These are phyloP conservation scores for Salix suchowensis DNA, from an alignment of 345 rosid species.

Conservation along the genomic window DNA sequence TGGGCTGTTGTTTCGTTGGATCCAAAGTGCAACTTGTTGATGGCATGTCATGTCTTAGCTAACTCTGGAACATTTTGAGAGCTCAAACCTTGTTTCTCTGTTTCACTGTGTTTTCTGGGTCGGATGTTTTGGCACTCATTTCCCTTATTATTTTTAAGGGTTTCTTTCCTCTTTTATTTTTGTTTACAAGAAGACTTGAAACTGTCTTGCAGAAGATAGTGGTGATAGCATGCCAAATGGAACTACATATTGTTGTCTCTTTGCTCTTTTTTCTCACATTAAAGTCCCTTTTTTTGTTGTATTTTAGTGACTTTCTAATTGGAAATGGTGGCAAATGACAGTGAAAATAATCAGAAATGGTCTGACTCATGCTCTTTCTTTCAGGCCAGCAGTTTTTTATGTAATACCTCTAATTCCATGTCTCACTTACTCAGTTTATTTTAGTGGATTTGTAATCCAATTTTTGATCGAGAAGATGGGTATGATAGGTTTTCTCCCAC, in stretches of 20 bases:
- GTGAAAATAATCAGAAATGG: not conserved
- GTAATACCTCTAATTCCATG: conserved; percentile 71
- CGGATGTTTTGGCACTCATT: not conserved
- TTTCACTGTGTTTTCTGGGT: not conserved
- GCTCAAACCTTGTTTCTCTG: not conserved
- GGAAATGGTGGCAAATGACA: not conserved
- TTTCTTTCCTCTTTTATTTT: not conserved
- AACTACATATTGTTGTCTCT: not conserved
- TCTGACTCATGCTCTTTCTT: conserved; percentile 31
- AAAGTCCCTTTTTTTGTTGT: not conserved
- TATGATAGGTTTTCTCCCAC: conserved; percentile 89
- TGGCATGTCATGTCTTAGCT: not conserved
- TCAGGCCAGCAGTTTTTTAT: conserved; percentile 68
- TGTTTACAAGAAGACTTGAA: not conserved
- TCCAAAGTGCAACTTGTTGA: not conserved
- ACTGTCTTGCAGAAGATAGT: not conserved
- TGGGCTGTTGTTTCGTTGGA: not conserved
- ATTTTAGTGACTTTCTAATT: not conserved
- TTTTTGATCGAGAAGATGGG: conserved; percentile 94
- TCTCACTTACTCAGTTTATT: conserved; percentile 62
- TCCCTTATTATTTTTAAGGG: not conserved
- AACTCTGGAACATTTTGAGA: not conserved
- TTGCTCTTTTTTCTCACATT: not conserved
- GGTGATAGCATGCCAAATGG: not conserved
- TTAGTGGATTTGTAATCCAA: conserved; percentile 75